Percentiles rank a stretch among this genome's conserved stretches.
Evolutionary conservation across 2,329 filamentous ascomycete species (phyloP).

Genomic region (Trichoderma guizhouense): DNA sequence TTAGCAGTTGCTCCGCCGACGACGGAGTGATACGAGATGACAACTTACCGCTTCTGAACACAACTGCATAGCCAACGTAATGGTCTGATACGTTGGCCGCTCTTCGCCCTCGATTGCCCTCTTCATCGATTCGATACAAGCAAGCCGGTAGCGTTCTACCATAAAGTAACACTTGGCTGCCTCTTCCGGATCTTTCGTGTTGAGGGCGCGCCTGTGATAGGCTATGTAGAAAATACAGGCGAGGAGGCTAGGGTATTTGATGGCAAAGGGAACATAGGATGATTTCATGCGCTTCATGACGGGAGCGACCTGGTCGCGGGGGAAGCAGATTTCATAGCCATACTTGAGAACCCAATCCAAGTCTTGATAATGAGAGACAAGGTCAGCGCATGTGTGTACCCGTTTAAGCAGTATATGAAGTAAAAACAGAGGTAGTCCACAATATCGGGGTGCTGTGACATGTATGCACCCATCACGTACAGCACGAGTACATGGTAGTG

Average conservation of each 20-base stretch:
- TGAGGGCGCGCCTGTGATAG: neutral
- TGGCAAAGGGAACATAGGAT: slow-evolving; percentile 8
- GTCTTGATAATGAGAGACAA: neutral
- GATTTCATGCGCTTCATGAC: neutral
- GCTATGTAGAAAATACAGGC: neutral
- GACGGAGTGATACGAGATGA: neutral
- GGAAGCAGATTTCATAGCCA: slow-evolving; percentile 12
- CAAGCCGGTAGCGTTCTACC: neutral
- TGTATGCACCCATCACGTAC: neutral
- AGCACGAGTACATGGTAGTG: neutral
- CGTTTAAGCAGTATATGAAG: neutral
- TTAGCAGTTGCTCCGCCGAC: neutral
- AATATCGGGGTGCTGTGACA: neutral
- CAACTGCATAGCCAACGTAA: slow-evolving; percentile 2
- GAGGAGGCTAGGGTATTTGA: neutral
- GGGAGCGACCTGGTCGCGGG: neutral
- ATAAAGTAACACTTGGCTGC: neutral
- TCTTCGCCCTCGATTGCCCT: neutral
- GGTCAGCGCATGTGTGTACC: neutral
- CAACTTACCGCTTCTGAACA: slow-evolving; percentile 9
- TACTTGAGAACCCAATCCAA: slow-evolving; percentile 13
- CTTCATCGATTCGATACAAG: slow-evolving; percentile 5
- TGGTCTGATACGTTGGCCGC: neutral
- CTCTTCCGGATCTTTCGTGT: neutral
- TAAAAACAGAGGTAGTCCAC: neutral